Evolutionary conservation across 2,329 filamentous ascomycete genomes (phyloP).

Genomic region (Alternaria sp.): DNA sequence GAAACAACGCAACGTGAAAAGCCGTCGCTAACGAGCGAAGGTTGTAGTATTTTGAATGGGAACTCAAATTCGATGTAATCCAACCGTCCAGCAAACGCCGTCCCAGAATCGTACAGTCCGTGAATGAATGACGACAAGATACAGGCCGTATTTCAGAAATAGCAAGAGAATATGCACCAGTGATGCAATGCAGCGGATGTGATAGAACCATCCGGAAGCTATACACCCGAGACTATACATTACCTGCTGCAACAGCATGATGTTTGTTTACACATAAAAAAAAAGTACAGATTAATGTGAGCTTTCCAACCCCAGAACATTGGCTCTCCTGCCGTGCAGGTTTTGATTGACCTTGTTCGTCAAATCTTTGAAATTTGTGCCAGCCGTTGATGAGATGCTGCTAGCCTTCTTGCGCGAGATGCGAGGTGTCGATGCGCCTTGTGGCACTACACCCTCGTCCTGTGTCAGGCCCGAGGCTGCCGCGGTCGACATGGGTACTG

Average conservation of each 20-base stretch:
- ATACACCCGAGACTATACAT: slow-evolving; percentile 42
- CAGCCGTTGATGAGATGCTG: slow-evolving; percentile 46
- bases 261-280: slow-evolving; percentile 19
- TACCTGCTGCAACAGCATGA: slow-evolving; percentile 30
- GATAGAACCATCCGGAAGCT: slow-evolving; percentile 12
- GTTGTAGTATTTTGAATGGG: neutral
- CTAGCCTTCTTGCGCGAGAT: slow-evolving; percentile 52
- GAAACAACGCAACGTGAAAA: neutral
- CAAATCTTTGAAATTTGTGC: slow-evolving; percentile 53
- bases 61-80: slow-evolving; percentile 32
- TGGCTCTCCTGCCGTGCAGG: slow-evolving; percentile 53
- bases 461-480: slow-evolving; percentile 21
- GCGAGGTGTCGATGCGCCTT: slow-evolving; percentile 44
- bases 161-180: slow-evolving; percentile 11
- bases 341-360: slow-evolving; percentile 55
- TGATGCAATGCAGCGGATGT: slow-evolving; percentile 35
- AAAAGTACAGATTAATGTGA: slow-evolving; percentile 34
- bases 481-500: slow-evolving; percentile 17
- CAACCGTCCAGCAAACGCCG: slow-evolving; percentile 29
- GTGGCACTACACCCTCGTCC: slow-evolving; percentile 34
- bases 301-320: slow-evolving; percentile 55
- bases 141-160: slow-evolving; percentile 2
- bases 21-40: neutral
- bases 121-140: slow-evolving; percentile 24
- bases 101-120: slow-evolving; percentile 29